Evolutionary conservation across 352 stramenopile species (phyloP), one percentile per base, ranked within the genome.

Genomic region (Pythium scleroteichum): DNA sequence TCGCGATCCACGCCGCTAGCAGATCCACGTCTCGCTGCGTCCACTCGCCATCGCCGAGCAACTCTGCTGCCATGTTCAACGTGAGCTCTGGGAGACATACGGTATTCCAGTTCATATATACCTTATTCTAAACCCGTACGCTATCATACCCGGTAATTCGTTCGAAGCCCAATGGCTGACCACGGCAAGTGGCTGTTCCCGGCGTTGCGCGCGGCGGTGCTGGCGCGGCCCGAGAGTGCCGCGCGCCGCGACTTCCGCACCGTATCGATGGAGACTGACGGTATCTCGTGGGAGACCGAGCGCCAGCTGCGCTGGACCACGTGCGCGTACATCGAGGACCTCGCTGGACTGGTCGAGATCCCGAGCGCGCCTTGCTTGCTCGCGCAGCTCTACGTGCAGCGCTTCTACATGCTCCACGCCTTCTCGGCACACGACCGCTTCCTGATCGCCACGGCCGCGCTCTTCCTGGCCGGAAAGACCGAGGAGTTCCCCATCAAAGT

Each of bases 401-500:
- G 78, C 5, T 94, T 94, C 70, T 94, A 87, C 65, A 79, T 82
- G 75, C 42, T 91, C 53, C 85, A 94, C 60, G 82, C 85, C 38
- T 91, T 94, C 53, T 59, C 68, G n/a, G 72, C 72, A 16, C 85
- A 94, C 64, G 85, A 94, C 56, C 85, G 85, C 26, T 94, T 91
- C 71, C 60, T 92, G 26, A 76, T 94, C 16, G 85, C 77, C 10
- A 89, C 85, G 1, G 80, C 82, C 0, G 80, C 79, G 50, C 65
- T 94, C n/a, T 94, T 92, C 42, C 71, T 94, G 17, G 81, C 80
- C 0, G 75, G 73, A 44, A 94, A 94, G 69, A 75, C 69, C 19
- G 84, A 91, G 63, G 85, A 94, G 35, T 91, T 90, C 62, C 71
- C 79, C 1, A 79, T 94, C 50, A 91, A 94, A 59, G 72, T 92